phyloP scores from a whole-genome alignment of 306 rosid species.

The Sesbania bispinosa region DNA sequence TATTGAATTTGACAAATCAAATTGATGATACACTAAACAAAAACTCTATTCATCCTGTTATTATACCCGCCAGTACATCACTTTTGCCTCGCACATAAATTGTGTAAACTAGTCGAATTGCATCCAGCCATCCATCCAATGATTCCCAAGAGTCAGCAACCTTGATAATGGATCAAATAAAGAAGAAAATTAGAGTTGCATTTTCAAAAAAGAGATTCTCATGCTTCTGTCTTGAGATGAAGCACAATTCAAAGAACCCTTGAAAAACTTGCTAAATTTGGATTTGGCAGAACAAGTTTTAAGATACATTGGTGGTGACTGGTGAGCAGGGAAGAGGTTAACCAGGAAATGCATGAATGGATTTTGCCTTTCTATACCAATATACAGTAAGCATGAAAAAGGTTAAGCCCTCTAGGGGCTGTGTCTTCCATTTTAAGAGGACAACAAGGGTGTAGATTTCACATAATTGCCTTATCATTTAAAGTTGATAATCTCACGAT shows the following conservation, averaged over 20 bases:
- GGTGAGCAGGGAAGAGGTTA: not conserved
- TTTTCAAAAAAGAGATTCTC: constrained; percentile 11
- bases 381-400: constrained; percentile 7
- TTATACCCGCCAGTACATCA: constrained; percentile 86
- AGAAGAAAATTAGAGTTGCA: constrained; percentile 23
- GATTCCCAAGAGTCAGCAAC: constrained; percentile 97
- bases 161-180: constrained; percentile 39
- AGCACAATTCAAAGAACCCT: constrained; percentile 8
- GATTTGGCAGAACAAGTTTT: constrained; percentile 10
- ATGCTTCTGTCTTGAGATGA: constrained; percentile 18
- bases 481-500: constrained; percentile 8
- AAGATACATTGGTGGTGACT: not conserved
- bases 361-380: constrained; percentile 1
- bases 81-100: constrained; percentile 87
- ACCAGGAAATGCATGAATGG: not conserved
- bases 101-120: constrained; percentile 88
- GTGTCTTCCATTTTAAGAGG: not conserved
- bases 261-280: not conserved
- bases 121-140: constrained; percentile 97
- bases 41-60: constrained; percentile 56
- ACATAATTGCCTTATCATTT: not conserved
- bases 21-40: constrained; percentile 20
- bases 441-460: constrained; percentile 8
- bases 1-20: constrained; percentile 21
- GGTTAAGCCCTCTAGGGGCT: not conserved